Conservation (phyloP, 2,329 filamentous ascomycete genomes). For the Pseudocercospora vitis region DNA sequence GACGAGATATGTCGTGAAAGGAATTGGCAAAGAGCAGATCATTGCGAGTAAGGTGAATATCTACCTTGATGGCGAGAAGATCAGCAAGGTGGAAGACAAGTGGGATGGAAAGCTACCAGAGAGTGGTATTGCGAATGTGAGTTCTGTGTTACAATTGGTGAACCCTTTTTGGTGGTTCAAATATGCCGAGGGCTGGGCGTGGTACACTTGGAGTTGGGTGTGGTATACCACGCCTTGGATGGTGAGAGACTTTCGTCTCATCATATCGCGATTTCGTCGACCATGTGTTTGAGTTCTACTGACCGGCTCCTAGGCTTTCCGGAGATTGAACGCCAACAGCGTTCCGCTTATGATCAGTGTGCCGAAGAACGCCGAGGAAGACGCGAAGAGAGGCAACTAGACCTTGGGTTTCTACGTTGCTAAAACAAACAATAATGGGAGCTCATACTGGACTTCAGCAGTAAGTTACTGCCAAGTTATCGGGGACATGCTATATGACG, state of each 20-base stretch:
- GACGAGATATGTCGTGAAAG: conserved; percentile 56
- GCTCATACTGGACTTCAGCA: too few relatives aligned
- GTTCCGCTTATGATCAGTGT: conserved; percentile 55
- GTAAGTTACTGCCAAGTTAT: too few relatives aligned
- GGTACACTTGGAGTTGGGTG: conserved; percentile 42
- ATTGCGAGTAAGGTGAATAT: conserved; percentile 54
- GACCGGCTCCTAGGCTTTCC: conserved; percentile 57
- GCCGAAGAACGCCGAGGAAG: conserved; percentile 55
- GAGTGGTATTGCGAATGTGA: conserved; percentile 52
- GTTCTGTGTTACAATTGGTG: conserved; percentile 39
- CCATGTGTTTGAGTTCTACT: too few relatives aligned
- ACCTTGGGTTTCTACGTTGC: too few relatives aligned
- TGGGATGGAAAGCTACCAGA: conserved; percentile 58
- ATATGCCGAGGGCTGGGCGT: conserved; percentile 41
- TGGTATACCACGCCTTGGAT: conserved; percentile 44
- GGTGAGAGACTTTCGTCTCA: conserved; percentile 36
- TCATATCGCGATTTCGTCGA: too few relatives aligned
- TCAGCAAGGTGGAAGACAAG: conserved; percentile 55
- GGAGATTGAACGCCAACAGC: conserved; percentile 53
- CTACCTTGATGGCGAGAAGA: conserved; percentile 47
- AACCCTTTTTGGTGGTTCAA: conserved; percentile 42
- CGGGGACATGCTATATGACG: too few relatives aligned
- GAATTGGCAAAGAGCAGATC: conserved; percentile 52
- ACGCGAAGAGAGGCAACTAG: conserved; percentile 51
- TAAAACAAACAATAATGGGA: too few relatives aligned